Evolutionary conservation across 345 rosid species (phyloP), one percentile per base, ranked within the genome.

Genomic region (Sisymbrium altissimum): DNA sequence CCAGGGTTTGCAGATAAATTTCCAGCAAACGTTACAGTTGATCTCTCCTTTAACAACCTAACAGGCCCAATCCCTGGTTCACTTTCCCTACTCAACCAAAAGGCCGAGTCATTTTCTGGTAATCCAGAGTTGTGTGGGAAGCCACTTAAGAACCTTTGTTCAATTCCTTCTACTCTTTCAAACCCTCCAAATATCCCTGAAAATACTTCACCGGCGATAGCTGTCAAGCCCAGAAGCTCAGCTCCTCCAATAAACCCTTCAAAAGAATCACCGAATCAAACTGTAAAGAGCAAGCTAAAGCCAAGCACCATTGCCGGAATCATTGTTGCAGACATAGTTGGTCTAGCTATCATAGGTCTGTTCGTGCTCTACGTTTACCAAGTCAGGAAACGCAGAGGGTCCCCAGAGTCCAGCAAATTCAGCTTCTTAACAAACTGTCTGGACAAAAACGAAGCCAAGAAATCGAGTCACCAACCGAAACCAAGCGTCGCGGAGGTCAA

Each of bases 41-140:
- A 94, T 78, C 83, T 94, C 62, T 88, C 97, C 0, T 91, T 88
- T 81, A 94, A 94, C 82, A 91, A 89, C 65, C 80, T 94, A 10
- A 91, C 93, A 13, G 98, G 97, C 18, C 78, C 89, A 50, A 88
- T 94, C 36, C 98, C 98, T 3, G 77, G 57, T 50, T 76, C 94
- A 11, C 70, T 27, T n/a, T 50, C 88, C 58, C 53, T 87, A 84
- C 79, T 79, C 3, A 84, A 86, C 72, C 97, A 86, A 78, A 90
- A 85, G 75, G 62, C 66, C 0, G 87, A 76, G 53, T 82, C 85
- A 17, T 88, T 86, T 43, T 73, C 79, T 1, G 97, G 97, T 27
- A 94, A 94, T 9, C 21, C 54, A 3, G 88, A 83, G 55, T 78
- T 94, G 10, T 94, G 98, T 58, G 98, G 98, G 52, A 88, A 86